phyloP scores from a whole-genome alignment of 176 grass and related monocot species.

The Juncus effusus region DNA sequence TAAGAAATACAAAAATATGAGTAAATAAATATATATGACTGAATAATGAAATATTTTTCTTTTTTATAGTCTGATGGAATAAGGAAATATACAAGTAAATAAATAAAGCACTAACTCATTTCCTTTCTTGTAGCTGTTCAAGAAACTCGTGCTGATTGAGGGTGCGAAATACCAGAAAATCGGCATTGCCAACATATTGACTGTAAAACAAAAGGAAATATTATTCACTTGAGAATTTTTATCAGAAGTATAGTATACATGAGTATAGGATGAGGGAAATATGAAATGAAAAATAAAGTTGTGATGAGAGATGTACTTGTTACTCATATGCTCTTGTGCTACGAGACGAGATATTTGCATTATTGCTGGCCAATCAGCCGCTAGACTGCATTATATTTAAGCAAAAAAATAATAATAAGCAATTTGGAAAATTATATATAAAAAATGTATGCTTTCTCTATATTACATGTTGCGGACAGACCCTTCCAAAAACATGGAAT shows the following conservation, averaged over 20 bases:
- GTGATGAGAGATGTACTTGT: conserved; percentile 54
- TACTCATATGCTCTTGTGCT: conserved; percentile 95
- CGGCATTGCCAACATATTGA: conserved; percentile 92
- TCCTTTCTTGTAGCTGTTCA: conserved; percentile 96
- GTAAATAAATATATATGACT: conserved; percentile 3
- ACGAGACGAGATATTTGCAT: conserved; percentile 99
- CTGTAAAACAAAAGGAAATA: conserved; percentile 38
- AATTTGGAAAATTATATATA: not conserved
- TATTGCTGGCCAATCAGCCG: conserved; percentile 83
- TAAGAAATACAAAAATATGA: conserved; percentile 10
- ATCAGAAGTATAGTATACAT: conserved; percentile 15
- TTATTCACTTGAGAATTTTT: conserved; percentile 27
- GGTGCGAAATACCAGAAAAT: conserved; percentile 87
- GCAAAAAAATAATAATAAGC: conserved; percentile 2
- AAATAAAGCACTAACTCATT: conserved; percentile 48
- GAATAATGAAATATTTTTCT: conserved; percentile 10
- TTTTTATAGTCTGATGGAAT: not conserved
- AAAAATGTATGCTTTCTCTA: not conserved
- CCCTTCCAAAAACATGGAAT: too few species aligned
- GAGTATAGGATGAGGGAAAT: not conserved
- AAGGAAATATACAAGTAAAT: not conserved
- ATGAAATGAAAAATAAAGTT: conserved; percentile 5
- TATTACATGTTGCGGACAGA: too few species aligned
- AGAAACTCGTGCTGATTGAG: conserved; percentile 96
- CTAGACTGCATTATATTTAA: conserved; percentile 55